Percentiles rank a stretch among this genome's conserved stretches.
Conservation (phyloP, 2,329 filamentous ascomycete genomes). For the Arthrobotrys musiformis region DNA sequence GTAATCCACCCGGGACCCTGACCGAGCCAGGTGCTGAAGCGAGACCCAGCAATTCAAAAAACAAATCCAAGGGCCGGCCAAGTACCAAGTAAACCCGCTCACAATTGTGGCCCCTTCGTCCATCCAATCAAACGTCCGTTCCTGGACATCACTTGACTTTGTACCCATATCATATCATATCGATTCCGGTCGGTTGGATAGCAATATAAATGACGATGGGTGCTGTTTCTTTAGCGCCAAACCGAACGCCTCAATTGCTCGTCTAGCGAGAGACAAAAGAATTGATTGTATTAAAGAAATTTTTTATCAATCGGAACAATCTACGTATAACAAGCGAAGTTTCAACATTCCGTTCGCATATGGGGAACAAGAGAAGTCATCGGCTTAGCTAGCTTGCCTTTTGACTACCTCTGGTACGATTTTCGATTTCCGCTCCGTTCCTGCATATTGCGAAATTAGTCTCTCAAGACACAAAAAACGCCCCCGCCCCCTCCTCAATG, state of each 20-base stretch:
- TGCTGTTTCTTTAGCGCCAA: conserved; percentile 10
- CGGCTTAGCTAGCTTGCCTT: too few species aligned
- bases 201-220: conserved; percentile 17
- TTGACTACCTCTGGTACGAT: too few species aligned
- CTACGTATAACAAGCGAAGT: conserved; percentile 10
- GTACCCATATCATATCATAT: conserved; percentile 25
- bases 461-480: neutral
- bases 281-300: too few species aligned
- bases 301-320: conserved; percentile 3
- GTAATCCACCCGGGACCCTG: conserved; percentile 34
- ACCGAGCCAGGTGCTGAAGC: conserved; percentile 45
- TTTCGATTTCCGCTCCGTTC: neutral
- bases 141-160: conserved; percentile 46
- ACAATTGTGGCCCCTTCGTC: conserved; percentile 14
- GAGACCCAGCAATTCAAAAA: conserved; percentile 42
- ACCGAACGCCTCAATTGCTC: conserved; percentile 18
- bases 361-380: neutral
- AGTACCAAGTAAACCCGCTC: conserved; percentile 5
- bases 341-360: conserved; percentile 9
- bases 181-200: conserved; percentile 14
- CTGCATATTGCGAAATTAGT: conserved; percentile 11
- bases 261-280: conserved; percentile 15
- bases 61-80: conserved; percentile 2
- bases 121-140: conserved; percentile 43
- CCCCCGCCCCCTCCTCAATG: neutral